Conservation (phyloP, 495 filamentous ascomycete species). For the Darksidea phi region DNA sequence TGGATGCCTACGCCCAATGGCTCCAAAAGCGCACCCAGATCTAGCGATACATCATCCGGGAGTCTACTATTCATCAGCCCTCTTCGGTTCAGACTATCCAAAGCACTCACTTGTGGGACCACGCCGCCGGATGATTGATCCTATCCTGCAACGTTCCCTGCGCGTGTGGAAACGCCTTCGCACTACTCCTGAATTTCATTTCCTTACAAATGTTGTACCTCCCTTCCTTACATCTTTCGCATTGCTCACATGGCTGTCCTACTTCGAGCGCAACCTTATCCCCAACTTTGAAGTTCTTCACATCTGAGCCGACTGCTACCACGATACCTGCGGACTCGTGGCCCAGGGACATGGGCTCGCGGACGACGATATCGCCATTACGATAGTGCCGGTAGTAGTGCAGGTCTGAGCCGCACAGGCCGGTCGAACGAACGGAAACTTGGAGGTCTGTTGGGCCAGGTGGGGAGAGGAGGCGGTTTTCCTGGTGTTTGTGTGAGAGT, state of each 20-base stretch:
- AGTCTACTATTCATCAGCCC: slow-evolving; percentile 48
- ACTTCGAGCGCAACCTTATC: slow-evolving; percentile 39
- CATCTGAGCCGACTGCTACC: slow-evolving; percentile 33
- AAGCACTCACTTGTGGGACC: slow-evolving; percentile 59
- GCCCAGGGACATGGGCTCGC: slow-evolving; percentile 59
- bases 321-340: slow-evolving; percentile 44
- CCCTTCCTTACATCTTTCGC: slow-evolving; percentile 39
- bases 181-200: slow-evolving; percentile 76
- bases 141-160: slow-evolving; percentile 81
- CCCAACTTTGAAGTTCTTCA: slow-evolving; percentile 37
- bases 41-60: slow-evolving; percentile 60
- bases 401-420: slow-evolving; percentile 67
- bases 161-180: slow-evolving; percentile 72
- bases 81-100: not conserved
- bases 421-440: slow-evolving; percentile 57
- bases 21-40: slow-evolving; percentile 73
- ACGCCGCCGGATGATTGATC: slow-evolving; percentile 71
- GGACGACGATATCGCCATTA: slow-evolving; percentile 65
- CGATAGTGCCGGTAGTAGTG: slow-evolving; percentile 68
- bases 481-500: slow-evolving; percentile 42
- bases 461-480: slow-evolving; percentile 48
- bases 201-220: slow-evolving; percentile 84
- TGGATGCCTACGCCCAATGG: slow-evolving; percentile 80
- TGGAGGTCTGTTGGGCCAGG: slow-evolving; percentile 55
- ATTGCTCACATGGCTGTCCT: slow-evolving; percentile 24